phyloP scores from a whole-genome alignment of 441 rosid genomes.

The Viola pubescens region DNA sequence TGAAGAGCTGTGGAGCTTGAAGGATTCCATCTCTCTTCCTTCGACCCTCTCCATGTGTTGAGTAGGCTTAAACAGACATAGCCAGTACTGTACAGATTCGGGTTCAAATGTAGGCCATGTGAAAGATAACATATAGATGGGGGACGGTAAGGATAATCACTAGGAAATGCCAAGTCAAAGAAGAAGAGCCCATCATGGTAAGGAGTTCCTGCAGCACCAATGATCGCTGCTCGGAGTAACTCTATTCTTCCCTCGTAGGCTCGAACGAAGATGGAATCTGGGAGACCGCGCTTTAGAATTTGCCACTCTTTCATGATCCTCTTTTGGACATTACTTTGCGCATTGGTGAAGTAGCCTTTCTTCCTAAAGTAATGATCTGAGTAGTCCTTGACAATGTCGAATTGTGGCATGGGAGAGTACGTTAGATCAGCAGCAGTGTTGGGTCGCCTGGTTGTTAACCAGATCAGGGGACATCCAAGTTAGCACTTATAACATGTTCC shows the following conservation, averaged over 20 bases:
- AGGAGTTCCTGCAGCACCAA: conserved; percentile 17
- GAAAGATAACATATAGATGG: conserved; percentile 14
- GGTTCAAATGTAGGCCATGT: conserved; percentile 15
- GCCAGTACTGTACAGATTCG: conserved; percentile 16
- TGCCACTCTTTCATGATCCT: conserved; percentile 23
- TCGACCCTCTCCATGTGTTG: conserved; percentile 6
- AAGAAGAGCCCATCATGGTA: conserved; percentile 21
- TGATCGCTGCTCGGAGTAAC: conserved; percentile 16
- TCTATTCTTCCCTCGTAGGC: conserved; percentile 19
- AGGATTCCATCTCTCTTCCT: conserved; percentile 5
- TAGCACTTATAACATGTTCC: too few relatives aligned
- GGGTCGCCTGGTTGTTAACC: too few relatives aligned
- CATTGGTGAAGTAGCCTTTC: not conserved
- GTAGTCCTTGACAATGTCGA: not conserved
- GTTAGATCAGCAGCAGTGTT: too few relatives aligned
- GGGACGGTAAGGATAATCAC: conserved; percentile 9
- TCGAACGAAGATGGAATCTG: conserved; percentile 16
- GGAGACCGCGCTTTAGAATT: conserved; percentile 15
- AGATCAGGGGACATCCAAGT: too few relatives aligned
- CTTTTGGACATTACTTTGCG: not conserved
- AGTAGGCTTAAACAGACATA: conserved; percentile 20
- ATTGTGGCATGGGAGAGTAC: too few relatives aligned
- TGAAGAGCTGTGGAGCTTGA: conserved; percentile 19
- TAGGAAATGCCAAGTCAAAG: conserved; percentile 18
- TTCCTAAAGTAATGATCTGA: conserved; percentile 15